Evolutionary conservation across 2,329 filamentous ascomycete species (phyloP).

Genomic region (Diaporthe sp.): DNA sequence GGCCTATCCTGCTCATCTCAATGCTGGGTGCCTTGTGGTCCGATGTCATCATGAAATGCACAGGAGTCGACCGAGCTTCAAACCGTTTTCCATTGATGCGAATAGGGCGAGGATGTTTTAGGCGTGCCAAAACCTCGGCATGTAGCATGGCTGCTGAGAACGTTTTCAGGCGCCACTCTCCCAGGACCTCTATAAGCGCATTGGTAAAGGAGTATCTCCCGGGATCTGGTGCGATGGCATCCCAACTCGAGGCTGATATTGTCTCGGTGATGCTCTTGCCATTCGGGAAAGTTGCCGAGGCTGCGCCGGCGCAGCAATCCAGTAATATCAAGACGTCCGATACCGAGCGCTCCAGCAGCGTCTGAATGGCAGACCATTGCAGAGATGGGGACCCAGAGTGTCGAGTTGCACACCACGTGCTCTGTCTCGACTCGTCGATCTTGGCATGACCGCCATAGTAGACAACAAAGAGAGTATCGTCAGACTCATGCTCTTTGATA

Average conservation of each 20-base stretch:
- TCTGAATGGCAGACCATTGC: conserved; percentile 75
- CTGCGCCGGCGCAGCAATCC: conserved; percentile 72
- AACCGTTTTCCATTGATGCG: conserved; percentile 70
- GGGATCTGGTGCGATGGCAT: conserved; percentile 72
- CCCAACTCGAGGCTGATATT: conserved; percentile 74
- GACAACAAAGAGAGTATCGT: conserved; percentile 69
- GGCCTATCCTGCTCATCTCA: conserved; percentile 61
- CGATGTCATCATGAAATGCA: conserved; percentile 75
- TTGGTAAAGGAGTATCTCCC: conserved; percentile 73
- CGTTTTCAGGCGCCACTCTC: conserved; percentile 67
- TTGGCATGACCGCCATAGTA: conserved; percentile 73
- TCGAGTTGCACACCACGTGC: conserved; percentile 72
- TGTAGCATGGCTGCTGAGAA: conserved; percentile 74
- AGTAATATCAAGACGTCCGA: conserved; percentile 72
- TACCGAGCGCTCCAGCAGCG: conserved; percentile 68
- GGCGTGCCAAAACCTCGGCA: conserved; percentile 70
- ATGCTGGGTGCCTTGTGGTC: conserved; percentile 72
- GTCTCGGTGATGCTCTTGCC: conserved; percentile 73
- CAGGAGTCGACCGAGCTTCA: conserved; percentile 70
- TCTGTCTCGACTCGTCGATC: conserved; percentile 72
- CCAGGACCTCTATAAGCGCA: conserved; percentile 70
- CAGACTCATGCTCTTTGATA: conserved; percentile 69
- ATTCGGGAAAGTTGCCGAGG: conserved; percentile 71
- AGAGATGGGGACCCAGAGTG: conserved; percentile 67
- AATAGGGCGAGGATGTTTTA: conserved; percentile 72